Percentiles rank a stretch among this genome's conserved stretches.
Evolutionary conservation across 352 stramenopile species (phyloP).

Genomic region (Globisporangium spinosum): DNA sequence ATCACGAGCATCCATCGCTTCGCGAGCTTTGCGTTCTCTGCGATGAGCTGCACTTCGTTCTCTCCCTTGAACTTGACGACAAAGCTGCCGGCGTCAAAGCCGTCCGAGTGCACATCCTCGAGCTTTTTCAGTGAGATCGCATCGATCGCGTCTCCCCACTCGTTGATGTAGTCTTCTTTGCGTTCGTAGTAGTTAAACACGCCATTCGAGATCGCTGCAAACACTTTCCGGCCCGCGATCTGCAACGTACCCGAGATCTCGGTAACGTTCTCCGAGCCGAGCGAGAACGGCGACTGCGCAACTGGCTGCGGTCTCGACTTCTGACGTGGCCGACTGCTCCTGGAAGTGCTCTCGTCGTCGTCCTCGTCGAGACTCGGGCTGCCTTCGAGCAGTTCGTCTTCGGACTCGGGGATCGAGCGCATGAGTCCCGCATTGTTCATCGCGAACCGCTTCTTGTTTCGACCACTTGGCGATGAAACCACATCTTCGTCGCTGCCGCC

Average conservation of each 20-base stretch:
- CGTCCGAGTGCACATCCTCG: slow-evolving; percentile 74
- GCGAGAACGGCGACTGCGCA: slow-evolving; percentile 21
- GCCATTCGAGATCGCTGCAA: slow-evolving; percentile 76
- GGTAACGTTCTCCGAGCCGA: slow-evolving; percentile 18
- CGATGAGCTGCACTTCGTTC: slow-evolving; percentile 67
- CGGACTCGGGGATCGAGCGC: slow-evolving; percentile 41
- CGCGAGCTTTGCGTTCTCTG: slow-evolving; percentile 57
- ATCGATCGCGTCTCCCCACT: slow-evolving; percentile 83
- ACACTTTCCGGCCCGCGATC: slow-evolving; percentile 57
- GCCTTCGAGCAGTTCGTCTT: slow-evolving; percentile 25
- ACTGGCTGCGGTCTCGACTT: slow-evolving; percentile 16
- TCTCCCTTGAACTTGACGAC: slow-evolving; percentile 71
- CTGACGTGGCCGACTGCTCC: slow-evolving; percentile 2
- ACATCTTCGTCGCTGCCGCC: slow-evolving; percentile 10
- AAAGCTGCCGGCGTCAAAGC: slow-evolving; percentile 66
- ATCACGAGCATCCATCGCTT: slow-evolving; percentile 89
- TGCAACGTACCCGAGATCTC: slow-evolving; percentile 33
- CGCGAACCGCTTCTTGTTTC: slow-evolving; percentile 38
- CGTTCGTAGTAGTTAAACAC: slow-evolving; percentile 87
- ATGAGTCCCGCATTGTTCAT: slow-evolving; percentile 46
- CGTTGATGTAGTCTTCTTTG: slow-evolving; percentile 73
- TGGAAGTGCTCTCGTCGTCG: neutral
- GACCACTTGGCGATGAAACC: slow-evolving; percentile 18
- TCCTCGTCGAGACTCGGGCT: slow-evolving; percentile 4
- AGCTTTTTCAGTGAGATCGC: slow-evolving; percentile 78